Base-by-base conservation (phyloP, 805 yeast species). In the Starmerella sirachaensis region DNA sequence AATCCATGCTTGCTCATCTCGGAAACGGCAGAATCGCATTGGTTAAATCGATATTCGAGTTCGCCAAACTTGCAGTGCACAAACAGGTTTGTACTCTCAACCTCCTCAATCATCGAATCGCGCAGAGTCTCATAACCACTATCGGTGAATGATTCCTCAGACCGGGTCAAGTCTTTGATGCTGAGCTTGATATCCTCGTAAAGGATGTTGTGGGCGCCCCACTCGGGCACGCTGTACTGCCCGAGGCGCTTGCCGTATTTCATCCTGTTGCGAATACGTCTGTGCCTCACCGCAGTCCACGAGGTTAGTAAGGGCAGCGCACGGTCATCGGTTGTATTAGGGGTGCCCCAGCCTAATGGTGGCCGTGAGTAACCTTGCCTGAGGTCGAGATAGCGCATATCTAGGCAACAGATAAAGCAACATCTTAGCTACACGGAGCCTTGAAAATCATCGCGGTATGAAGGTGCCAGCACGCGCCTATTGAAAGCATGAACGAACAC, bases 201-300 rank as follows among this genome's bases (percentile, higher is more conserved):
- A 52, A 83, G 85, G 28, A 86, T 66, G 57, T 86, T 84, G 59
- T 82, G 78, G 44, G 72, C 70, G 50, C 71, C 70, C 96, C 97
- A 86, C 61, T 82, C 91, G 2, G 86, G 84, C 18, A 84, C 79
- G 10, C 94, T 79, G 49, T 83, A 68, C 46, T 72, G 74, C 37
- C 70, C 64, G 17, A 86, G 66, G 52, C 79, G 85, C 29, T 72
- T 66, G 35, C 95, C 94, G 58, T 85, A 86, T 60, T 84, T 88
- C 97, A 86, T 86, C 17, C 19, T 5, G 22, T 28, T 14, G 10
- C 8, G 8, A 9, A 9, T 22, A 22, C 11, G 24, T 8, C 11
- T 22, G 8, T 11, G 8, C 29, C 29, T 8, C 13, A 9, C 13
- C 13, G 9, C 13, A 6, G 14, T 9, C 13, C 13, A 26, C 10